phyloP scores from a whole-genome alignment of 176 grass and related monocot genomes.

The Cenchrus purpureus region DNA sequence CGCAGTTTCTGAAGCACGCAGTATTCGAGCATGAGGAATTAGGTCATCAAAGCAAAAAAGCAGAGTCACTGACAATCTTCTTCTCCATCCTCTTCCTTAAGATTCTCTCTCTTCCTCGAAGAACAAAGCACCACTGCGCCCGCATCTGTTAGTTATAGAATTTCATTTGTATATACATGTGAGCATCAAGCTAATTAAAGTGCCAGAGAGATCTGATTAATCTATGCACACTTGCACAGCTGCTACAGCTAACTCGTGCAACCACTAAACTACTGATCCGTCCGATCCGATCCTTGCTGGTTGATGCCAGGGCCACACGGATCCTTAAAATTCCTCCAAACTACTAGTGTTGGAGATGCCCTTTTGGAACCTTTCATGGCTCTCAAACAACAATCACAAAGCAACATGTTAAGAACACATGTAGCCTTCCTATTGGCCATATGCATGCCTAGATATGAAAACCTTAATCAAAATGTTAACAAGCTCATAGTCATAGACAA shows the following conservation, averaged over 20 bases:
- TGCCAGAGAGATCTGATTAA: conserved; percentile 40
- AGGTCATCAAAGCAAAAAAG: conserved; percentile 43
- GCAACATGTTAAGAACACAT: background rate
- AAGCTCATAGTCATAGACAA: conserved; percentile 11
- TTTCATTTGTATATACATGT: conserved; percentile 45
- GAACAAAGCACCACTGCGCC: conserved; percentile 33
- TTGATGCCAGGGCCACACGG: conserved; percentile 44
- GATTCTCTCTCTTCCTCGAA: conserved; percentile 28
- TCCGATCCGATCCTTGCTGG: background rate
- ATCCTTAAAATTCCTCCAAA: conserved; percentile 45
- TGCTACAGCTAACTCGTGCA: conserved; percentile 52
- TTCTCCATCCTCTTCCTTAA: background rate
- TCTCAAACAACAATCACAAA: conserved; percentile 34
- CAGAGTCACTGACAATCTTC: background rate
- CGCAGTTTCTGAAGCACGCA: conserved; percentile 31
- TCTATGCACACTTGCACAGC: conserved; percentile 44
- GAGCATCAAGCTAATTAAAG: conserved; percentile 45
- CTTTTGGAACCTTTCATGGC: conserved; percentile 43
- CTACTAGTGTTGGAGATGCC: conserved; percentile 40
- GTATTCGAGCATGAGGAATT: conserved; percentile 32
- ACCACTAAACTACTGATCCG: conserved; percentile 50
- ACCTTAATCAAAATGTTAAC: conserved; percentile 22
- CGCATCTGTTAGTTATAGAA: conserved; percentile 29
- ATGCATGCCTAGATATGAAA: background rate
- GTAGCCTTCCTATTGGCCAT: background rate